Evolutionary conservation across 768 basidiomycete genomes (phyloP).

Genomic region (Pisolithus marmoratus): DNA sequence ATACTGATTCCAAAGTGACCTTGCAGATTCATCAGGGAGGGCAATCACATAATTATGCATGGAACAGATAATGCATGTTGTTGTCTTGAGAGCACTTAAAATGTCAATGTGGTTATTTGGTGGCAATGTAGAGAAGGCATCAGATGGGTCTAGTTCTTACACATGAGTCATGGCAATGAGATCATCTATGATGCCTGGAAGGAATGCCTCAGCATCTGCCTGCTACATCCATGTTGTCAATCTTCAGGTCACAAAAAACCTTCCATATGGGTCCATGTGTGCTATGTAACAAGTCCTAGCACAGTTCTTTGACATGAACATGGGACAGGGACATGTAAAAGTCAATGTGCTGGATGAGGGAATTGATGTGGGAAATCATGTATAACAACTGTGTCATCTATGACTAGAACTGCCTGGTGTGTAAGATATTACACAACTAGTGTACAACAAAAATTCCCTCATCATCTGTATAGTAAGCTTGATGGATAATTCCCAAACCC

Average conservation of each 20-base stretch:
- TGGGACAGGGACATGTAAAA: constrained; percentile 61
- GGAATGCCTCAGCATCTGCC: constrained; percentile 69
- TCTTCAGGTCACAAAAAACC: constrained; percentile 61
- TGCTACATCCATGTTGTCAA: constrained; percentile 67
- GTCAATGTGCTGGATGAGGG: constrained; percentile 56
- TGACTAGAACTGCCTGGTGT: too few relatives aligned
- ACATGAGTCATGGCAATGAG: constrained; percentile 54
- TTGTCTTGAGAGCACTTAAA: constrained; percentile 66
- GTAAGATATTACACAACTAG: too few relatives aligned
- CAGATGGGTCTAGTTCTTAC: constrained; percentile 47
- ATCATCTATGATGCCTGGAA: constrained; percentile 74
- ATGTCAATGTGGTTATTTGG: constrained; percentile 44
- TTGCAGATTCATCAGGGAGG: constrained; percentile 71
- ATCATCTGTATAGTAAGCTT: too few relatives aligned
- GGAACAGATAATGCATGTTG: constrained; percentile 74
- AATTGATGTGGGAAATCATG: too few relatives aligned
- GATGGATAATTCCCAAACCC: too few relatives aligned
- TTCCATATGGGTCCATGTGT: constrained; percentile 71
- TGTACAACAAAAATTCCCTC: too few relatives aligned
- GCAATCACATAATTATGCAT: constrained; percentile 85
- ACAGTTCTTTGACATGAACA: constrained; percentile 68
- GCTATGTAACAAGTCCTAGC: constrained; percentile 66
- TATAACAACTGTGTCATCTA: too few relatives aligned
- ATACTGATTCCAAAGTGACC: constrained; percentile 51
- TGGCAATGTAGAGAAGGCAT: background rate